Evolutionary conservation across 2,329 filamentous ascomycete species (phyloP), one percentile per base, ranked within the genome.

Genomic region (Metarhizium anisopliae): DNA sequence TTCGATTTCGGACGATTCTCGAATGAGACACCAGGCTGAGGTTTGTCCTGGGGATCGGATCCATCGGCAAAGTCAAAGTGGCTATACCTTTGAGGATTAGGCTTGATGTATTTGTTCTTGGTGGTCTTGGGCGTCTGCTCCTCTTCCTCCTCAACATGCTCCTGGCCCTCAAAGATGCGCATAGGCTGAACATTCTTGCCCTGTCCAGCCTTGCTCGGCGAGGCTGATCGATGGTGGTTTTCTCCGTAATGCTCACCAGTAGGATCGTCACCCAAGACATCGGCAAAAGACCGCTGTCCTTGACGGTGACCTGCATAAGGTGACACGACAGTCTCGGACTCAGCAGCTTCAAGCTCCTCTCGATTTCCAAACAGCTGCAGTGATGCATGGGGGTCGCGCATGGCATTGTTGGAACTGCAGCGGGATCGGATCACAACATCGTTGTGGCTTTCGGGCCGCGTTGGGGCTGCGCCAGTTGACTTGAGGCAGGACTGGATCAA

Each of bases 41-140:
- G 73, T 18, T 70, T 70, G 52, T 81, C 77, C 58, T 74, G 70
- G 16, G 75, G 72, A 55, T 83, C 79, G 20, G 75, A 79, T 52
- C 83, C 84, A 61, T 90, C 85, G 56, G 80, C 83, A 66, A 95
- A 88, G 58, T 91, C 86, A 67, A 95, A 95, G 72, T 97, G 93
- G 57, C 87, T 78, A 74, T 85, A 96, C 71, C 90, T 95, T 66
- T 83, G 84, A 2, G 89, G 82, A 68, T 94, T 82, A 6, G 88
- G 85, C 65, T 86, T 79, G 65, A 80, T 78, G 61, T 72, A 73
- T 54, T 72, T 72, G 45, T 77, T 74, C 32, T 72, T 70, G 55
- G 70, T 69, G 49, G 66, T 61, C 50, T 76, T 72, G 43, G 74
- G 74, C 32, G 68, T 73, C 51, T 70, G 69, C 51, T 70, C 69